phyloP scores from a whole-genome alignment of 257 asterid genomes.

The Jaltomata sinuosa region DNA sequence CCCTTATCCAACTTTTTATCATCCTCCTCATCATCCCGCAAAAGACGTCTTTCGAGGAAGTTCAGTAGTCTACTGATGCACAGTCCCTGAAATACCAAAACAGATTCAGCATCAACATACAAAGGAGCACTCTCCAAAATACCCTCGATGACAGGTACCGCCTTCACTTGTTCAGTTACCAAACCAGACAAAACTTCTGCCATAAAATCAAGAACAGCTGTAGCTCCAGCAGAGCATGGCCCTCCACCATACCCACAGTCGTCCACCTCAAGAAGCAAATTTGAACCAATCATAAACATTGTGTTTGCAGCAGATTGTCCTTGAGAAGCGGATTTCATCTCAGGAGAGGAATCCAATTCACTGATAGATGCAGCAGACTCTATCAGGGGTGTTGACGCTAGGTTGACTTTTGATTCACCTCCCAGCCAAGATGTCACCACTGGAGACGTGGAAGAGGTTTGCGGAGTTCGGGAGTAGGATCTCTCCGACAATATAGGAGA shows the following conservation, averaged over 20 bases:
- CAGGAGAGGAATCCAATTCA: constrained; percentile 50
- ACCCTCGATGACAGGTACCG: constrained; percentile 51
- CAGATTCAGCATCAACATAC: constrained; percentile 78
- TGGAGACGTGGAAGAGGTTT: constrained; percentile 62
- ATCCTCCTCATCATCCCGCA: constrained; percentile 91
- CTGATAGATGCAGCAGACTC: constrained; percentile 50
- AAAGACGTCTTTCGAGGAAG: constrained; percentile 89
- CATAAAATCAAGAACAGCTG: constrained; percentile 84
- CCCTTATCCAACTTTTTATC: constrained; percentile 80
- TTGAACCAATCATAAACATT: constrained; percentile 45
- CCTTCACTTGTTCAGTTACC: constrained; percentile 81
- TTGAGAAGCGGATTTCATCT: constrained; percentile 46
- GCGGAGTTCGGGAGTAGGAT: constrained; percentile 47
- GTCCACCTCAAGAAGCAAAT: constrained; percentile 83
- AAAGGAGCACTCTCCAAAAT: constrained; percentile 80
- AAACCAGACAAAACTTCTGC: constrained; percentile 90
- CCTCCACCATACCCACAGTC: constrained; percentile 99
- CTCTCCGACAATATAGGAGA: constrained; percentile 71
- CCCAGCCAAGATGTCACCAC: constrained; percentile 96
- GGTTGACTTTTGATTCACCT: constrained; percentile 51
- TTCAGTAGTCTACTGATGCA: constrained; percentile 92
- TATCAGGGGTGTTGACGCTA: constrained; percentile 51
- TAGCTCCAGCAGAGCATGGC: constrained; percentile 96
- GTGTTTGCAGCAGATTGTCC: constrained; percentile 40
- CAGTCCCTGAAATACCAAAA: constrained; percentile 87